Conservation (phyloP, 768 basidiomycete genomes). For the Rhodotorula sphaerocarpa region DNA sequence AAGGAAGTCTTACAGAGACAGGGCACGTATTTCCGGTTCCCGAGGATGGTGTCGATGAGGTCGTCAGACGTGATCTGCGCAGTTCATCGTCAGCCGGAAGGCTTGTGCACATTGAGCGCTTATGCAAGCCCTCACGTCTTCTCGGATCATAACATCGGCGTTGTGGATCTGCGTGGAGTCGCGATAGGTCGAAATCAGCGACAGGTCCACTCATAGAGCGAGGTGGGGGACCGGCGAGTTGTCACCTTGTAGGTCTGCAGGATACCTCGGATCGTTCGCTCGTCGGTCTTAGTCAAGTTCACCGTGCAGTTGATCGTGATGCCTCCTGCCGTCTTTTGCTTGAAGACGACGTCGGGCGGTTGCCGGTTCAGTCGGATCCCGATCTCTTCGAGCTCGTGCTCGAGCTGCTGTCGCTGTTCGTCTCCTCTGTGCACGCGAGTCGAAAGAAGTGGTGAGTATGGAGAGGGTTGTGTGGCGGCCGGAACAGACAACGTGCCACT, state of each 20-base stretch:
- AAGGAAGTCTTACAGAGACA: constrained; percentile 13
- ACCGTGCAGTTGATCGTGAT: constrained; percentile 75
- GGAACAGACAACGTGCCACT: not conserved
- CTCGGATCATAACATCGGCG: constrained; percentile 96
- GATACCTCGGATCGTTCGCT: constrained; percentile 86
- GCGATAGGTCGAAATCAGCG: too few species aligned
- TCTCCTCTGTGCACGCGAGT: constrained; percentile 49
- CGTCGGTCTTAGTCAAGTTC: constrained; percentile 87
- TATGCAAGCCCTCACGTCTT: constrained; percentile 60
- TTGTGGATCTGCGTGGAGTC: constrained; percentile 43
- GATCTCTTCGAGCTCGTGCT: constrained; percentile 90
- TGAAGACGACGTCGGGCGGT: constrained; percentile 89
- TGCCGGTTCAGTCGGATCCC: constrained; percentile 86
- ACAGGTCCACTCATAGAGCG: too few species aligned
- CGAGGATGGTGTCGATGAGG: constrained; percentile 96
- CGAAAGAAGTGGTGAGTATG: not conserved
- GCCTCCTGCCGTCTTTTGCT: constrained; percentile 52
- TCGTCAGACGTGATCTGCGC: constrained; percentile 83
- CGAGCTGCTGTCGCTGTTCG: constrained; percentile 77
- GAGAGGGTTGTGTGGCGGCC: too few species aligned
- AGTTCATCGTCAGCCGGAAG: not conserved
- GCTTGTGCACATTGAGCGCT: not conserved
- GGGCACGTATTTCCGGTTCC: constrained; percentile 52
- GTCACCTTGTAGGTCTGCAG: constrained; percentile 56
- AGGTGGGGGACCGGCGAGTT: not conserved